Evolutionary conservation across 768 basidiomycete species (phyloP).

Genomic region (Boletus coccyginus): DNA sequence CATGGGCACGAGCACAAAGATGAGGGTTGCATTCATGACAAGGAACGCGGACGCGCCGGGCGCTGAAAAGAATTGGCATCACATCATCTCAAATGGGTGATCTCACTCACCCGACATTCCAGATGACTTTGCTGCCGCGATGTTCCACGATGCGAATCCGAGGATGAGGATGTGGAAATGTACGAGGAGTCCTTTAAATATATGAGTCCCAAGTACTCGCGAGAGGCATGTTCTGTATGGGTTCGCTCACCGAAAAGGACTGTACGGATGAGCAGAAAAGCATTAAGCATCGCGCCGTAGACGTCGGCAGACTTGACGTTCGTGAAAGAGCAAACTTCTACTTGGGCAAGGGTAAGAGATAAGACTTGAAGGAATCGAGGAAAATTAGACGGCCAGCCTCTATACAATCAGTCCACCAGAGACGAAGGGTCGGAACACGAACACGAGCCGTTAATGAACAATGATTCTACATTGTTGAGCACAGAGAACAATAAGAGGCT

Average conservation of each 20-base stretch:
- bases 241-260: slow-evolving; percentile 52
- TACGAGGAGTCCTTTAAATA: slow-evolving; percentile 36
- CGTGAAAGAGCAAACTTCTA: slow-evolving; percentile 12
- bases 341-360: not conserved
- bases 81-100: not conserved
- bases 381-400: slow-evolving; percentile 12
- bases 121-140: slow-evolving; percentile 36
- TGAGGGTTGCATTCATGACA: slow-evolving; percentile 43
- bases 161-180: slow-evolving; percentile 52
- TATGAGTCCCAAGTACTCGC: slow-evolving; percentile 1
- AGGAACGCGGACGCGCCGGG: slow-evolving; percentile 49
- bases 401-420: slow-evolving; percentile 20
- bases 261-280: slow-evolving; percentile 56
- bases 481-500: slow-evolving; percentile 22
- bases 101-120: slow-evolving; percentile 37
- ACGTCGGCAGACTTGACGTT: slow-evolving; percentile 6
- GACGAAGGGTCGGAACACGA: slow-evolving; percentile 10
- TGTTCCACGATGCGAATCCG: slow-evolving; percentile 59
- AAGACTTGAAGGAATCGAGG: not conserved
- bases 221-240: not conserved
- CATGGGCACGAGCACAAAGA: slow-evolving; percentile 31
- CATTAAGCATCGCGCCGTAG: slow-evolving; percentile 39
- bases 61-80: slow-evolving; percentile 29
- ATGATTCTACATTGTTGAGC: slow-evolving; percentile 4
- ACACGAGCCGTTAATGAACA: slow-evolving; percentile 10